Evolutionary conservation across 164 flowering plant genomes (phyloP).

Genomic region (Magnolia kwangsiensis): DNA sequence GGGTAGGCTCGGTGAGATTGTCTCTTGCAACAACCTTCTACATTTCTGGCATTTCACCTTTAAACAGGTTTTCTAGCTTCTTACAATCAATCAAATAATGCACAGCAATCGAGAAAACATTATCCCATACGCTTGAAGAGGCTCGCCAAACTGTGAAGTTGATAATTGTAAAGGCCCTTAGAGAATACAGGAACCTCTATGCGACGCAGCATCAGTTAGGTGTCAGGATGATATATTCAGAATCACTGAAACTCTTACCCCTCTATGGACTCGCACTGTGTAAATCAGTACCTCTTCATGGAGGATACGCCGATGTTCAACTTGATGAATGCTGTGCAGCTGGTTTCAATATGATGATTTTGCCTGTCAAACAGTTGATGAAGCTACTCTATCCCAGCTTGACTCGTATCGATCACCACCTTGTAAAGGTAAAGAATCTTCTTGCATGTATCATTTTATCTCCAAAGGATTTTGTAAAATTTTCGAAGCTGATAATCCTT

Average conservation of each 20-base stretch:
- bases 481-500: background rate
- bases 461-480: background rate
- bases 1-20: constrained; percentile 65
- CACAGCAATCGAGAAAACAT: constrained; percentile 90
- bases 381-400: constrained; percentile 82
- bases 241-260: constrained; percentile 63
- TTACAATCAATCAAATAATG: background rate
- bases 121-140: constrained; percentile 84
- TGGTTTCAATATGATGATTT: constrained; percentile 82
- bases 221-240: constrained; percentile 87
- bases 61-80: background rate
- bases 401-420: constrained; percentile 71
- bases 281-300: constrained; percentile 77
- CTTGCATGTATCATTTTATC: background rate
- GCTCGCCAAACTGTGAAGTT: constrained; percentile 61
- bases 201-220: constrained; percentile 87
- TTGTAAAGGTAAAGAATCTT: constrained; percentile 50
- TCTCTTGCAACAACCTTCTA: background rate
- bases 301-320: constrained; percentile 74
- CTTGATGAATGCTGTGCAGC: constrained; percentile 97
- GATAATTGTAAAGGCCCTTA: constrained; percentile 77
- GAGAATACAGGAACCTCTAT: constrained; percentile 85
- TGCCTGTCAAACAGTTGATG: constrained; percentile 69
- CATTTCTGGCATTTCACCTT: background rate
- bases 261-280: constrained; percentile 75